phyloP scores from a whole-genome alignment of 495 filamentous ascomycete species.

The Staphylotrichum tortipilum region DNA sequence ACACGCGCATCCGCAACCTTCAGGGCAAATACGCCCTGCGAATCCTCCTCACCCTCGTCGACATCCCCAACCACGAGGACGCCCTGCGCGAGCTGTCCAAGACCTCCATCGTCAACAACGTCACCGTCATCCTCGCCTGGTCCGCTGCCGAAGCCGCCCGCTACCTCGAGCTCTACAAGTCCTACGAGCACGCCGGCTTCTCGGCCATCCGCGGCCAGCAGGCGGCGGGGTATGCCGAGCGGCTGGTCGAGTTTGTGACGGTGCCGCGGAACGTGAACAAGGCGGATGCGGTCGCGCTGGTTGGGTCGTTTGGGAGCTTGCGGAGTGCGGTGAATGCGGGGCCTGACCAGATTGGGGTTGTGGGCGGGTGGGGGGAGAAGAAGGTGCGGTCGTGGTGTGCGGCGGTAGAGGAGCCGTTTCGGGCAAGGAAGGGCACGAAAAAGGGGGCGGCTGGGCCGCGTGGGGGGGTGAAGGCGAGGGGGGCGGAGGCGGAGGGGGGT shows the following conservation, averaged over 20 bases:
- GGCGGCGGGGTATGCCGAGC: slow-evolving; percentile 72
- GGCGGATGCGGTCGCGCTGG: slow-evolving; percentile 79
- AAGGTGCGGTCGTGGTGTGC: slow-evolving; percentile 80
- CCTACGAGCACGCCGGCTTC: slow-evolving; percentile 76
- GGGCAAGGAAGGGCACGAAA: slow-evolving; percentile 58
- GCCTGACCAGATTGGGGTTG: slow-evolving; percentile 69
- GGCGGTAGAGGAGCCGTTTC: slow-evolving; percentile 75
- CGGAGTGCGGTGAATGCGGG: slow-evolving; percentile 78
- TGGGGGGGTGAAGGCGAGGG: neutral
- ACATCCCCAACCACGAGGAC: slow-evolving; percentile 70
- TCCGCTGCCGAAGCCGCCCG: slow-evolving; percentile 83
- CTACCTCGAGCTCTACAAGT: slow-evolving; percentile 91
- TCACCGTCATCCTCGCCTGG: slow-evolving; percentile 90
- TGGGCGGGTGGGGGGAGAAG: slow-evolving; percentile 90
- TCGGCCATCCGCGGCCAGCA: slow-evolving; percentile 75
- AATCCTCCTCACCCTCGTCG: slow-evolving; percentile 80
- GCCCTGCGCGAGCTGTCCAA: slow-evolving; percentile 83
- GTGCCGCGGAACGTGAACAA: slow-evolving; percentile 86
- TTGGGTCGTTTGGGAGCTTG: slow-evolving; percentile 80
- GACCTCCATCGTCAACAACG: slow-evolving; percentile 74
- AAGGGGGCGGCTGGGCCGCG: slow-evolving; percentile 10
- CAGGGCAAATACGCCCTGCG: slow-evolving; percentile 76
- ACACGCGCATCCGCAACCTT: slow-evolving; percentile 74
- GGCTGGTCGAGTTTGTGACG: slow-evolving; percentile 88
- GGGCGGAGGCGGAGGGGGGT: neutral